These are phyloP conservation scores for Quercus alba DNA, from an alignment of 306 rosid genomes.

Conservation along the genomic window DNA sequence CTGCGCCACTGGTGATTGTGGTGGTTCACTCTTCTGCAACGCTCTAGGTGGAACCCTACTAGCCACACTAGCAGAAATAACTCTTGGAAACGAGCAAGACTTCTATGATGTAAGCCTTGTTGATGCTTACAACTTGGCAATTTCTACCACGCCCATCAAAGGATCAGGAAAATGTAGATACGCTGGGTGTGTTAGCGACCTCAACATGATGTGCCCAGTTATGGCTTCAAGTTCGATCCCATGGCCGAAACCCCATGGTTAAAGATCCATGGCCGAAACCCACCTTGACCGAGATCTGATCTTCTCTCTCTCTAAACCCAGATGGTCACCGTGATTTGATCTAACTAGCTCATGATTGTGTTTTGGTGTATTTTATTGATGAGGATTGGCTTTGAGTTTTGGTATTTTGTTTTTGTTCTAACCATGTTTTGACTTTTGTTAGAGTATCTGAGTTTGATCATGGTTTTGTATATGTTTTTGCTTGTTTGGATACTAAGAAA, in stretches of 20 bases:
- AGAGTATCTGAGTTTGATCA: too few relatives aligned
- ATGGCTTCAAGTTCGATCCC: slow-evolving; percentile 75
- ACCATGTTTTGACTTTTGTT: too few relatives aligned
- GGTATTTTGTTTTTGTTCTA: too few relatives aligned
- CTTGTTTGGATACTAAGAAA: too few relatives aligned
- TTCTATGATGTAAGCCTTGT: slow-evolving; percentile 95
- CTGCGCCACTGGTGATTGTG: slow-evolving; percentile 95
- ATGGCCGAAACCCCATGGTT: not conserved
- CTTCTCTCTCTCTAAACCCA: too few relatives aligned
- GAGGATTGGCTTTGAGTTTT: too few relatives aligned
- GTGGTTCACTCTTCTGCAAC: slow-evolving; percentile 75
- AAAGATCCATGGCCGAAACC: too few relatives aligned
- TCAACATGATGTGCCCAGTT: slow-evolving; percentile 84
- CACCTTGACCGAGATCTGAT: too few relatives aligned
- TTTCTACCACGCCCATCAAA: slow-evolving; percentile 59
- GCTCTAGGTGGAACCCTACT: slow-evolving; percentile 86
- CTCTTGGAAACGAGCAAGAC: slow-evolving; percentile 77
- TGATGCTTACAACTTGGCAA: slow-evolving; percentile 85
- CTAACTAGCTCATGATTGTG: too few relatives aligned
- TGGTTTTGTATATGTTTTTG: too few relatives aligned
- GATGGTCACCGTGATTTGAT: too few relatives aligned
- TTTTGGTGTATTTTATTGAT: too few relatives aligned
- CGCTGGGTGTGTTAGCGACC: slow-evolving; percentile 89
- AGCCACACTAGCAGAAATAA: slow-evolving; percentile 80
- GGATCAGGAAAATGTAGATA: slow-evolving; percentile 81